These are phyloP conservation scores for Leishmania amazonensis DNA, from an alignment of 208 protist species.

Conservation along the genomic window DNA sequence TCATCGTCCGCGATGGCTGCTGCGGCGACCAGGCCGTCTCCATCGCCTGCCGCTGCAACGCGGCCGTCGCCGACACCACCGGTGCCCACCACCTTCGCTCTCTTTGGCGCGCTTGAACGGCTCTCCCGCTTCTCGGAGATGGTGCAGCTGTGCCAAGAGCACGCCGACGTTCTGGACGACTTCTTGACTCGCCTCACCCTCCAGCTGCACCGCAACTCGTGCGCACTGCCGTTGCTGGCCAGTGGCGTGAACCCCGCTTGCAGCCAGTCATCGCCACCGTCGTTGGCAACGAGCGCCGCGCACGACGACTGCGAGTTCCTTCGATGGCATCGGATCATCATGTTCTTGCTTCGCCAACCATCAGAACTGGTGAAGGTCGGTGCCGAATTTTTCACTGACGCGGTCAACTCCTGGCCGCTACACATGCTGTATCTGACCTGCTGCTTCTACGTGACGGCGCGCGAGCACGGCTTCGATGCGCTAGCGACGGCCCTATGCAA, in stretches of 20 bases:
- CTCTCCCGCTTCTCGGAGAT: conserved; percentile 54
- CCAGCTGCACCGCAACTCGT: conserved; percentile 27
- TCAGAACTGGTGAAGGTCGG: conserved; percentile 34
- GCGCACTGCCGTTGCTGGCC: background rate
- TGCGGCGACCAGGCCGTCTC: background rate
- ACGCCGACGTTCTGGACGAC: conserved; percentile 39
- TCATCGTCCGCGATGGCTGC: background rate
- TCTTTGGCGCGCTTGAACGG: conserved; percentile 74
- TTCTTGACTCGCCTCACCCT: conserved; percentile 38
- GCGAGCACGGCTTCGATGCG: conserved; percentile 41
- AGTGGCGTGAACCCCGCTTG: background rate
- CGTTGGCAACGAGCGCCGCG: background rate
- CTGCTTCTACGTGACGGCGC: conserved; percentile 71
- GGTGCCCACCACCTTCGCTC: conserved; percentile 46
- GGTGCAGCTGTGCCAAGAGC: conserved; percentile 34
- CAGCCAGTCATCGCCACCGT: conserved; percentile 1
- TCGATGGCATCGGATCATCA: conserved; percentile 32
- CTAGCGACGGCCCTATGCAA: conserved; percentile 38
- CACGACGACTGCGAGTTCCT: conserved; percentile 28
- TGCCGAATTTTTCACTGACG: conserved; percentile 66
- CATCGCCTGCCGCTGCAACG: background rate
- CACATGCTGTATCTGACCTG: conserved; percentile 70
- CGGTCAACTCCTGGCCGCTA: conserved; percentile 69
- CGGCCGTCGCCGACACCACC: background rate
- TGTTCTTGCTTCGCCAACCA: conserved; percentile 36